Percentiles rank a stretch among this genome's conserved stretches.
phyloP scores from a whole-genome alignment of 2,329 filamentous ascomycete species.

The Knufia petricola region DNA sequence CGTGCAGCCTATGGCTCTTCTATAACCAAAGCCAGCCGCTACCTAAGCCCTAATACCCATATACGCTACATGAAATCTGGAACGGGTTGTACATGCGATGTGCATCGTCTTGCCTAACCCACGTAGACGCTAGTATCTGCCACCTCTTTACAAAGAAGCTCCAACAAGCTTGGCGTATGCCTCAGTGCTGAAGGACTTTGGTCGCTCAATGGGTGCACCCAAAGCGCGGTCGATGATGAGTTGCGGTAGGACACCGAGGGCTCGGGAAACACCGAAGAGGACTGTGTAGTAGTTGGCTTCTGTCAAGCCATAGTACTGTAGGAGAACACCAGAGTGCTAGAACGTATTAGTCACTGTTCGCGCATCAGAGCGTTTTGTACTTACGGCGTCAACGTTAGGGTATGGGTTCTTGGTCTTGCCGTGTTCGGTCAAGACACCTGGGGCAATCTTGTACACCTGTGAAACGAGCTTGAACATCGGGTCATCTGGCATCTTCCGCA shows the following conservation, averaged over 20 bases:
- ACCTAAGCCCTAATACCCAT: background rate
- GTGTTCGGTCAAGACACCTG: slow-evolving; percentile 95
- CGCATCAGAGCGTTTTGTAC: slow-evolving; percentile 14
- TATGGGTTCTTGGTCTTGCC: slow-evolving; percentile 99
- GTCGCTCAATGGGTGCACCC: slow-evolving; percentile 93
- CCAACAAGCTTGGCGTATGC: slow-evolving; percentile 88
- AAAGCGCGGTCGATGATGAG: slow-evolving; percentile 98
- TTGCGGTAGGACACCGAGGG: slow-evolving; percentile 96
- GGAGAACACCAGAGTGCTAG: slow-evolving; percentile 88
- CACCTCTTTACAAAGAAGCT: slow-evolving; percentile 67
- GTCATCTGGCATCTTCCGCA: slow-evolving; percentile 87
- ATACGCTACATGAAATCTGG: background rate
- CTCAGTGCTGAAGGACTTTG: slow-evolving; percentile 97
- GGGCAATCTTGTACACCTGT: slow-evolving; percentile 99
- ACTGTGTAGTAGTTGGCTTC: slow-evolving; percentile 99
- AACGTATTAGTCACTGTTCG: slow-evolving; percentile 15
- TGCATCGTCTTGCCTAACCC: background rate
- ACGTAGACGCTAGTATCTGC: background rate
- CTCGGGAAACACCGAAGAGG: slow-evolving; percentile 95
- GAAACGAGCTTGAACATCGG: slow-evolving; percentile 99
- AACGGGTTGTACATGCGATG: slow-evolving; percentile 3
- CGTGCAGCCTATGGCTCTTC: background rate
- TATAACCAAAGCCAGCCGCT: background rate
- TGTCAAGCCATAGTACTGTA: slow-evolving; percentile 98
- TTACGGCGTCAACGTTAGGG: slow-evolving; percentile 87